Percentiles rank a stretch among this genome's conserved stretches.
Evolutionary conservation across 2,329 filamentous ascomycete genomes (phyloP).

Genomic region (Aspergillus fischeri): DNA sequence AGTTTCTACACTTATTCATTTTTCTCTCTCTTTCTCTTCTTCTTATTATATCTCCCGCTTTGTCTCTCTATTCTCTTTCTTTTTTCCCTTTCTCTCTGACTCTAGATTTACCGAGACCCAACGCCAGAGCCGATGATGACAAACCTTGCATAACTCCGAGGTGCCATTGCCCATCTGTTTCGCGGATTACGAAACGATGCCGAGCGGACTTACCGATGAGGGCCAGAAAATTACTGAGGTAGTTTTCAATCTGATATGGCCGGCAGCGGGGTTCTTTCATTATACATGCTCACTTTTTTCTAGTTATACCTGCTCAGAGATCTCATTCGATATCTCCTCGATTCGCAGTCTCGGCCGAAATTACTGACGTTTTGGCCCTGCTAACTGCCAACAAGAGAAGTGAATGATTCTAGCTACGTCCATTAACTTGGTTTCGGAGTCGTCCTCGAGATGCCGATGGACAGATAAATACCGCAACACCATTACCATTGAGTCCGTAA

Average conservation of each 20-base stretch:
- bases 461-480: not conserved
- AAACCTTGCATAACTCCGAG: slow-evolving; percentile 26
- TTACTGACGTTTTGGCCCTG: too few relatives aligned
- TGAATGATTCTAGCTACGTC: not conserved
- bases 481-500: not conserved
- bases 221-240: slow-evolving; percentile 31
- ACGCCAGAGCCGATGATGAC: slow-evolving; percentile 26
- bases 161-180: slow-evolving; percentile 29
- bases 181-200: slow-evolving; percentile 28
- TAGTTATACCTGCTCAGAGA: not conserved
- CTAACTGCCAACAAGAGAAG: not conserved
- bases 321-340: not conserved
- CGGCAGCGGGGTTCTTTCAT: slow-evolving; percentile 2
- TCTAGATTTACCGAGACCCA: not conserved
- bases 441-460: not conserved
- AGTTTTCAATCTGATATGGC: slow-evolving; percentile 43
- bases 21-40: not conserved
- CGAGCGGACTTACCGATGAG: slow-evolving; percentile 36
- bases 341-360: not conserved
- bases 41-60: not conserved
- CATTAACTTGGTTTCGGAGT: not conserved
- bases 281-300: not conserved
- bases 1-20: not conserved
- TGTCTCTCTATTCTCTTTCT: not conserved
- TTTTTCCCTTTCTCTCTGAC: not conserved